Conservation (phyloP, 805 yeast genomes). For the Kodamaea nitidulidarum region DNA sequence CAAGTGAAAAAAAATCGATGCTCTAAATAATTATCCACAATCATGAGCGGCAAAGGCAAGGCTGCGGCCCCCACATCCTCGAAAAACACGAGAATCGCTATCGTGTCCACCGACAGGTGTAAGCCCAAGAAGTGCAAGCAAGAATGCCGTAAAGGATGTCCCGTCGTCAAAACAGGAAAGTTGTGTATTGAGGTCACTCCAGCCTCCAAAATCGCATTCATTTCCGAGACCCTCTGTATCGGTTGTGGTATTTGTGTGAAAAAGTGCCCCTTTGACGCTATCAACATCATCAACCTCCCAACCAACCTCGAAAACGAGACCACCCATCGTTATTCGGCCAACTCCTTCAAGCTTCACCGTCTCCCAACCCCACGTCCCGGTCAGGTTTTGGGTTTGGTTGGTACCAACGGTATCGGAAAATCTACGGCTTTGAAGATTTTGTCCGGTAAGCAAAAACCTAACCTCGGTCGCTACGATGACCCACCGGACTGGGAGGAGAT, state of each 20-base stretch:
- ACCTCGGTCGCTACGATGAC: constrained; percentile 86
- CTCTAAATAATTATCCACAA: constrained; percentile 2
- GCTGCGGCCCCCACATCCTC: constrained; percentile 12
- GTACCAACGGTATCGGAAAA: constrained; percentile 99
- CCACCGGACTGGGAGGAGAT: constrained; percentile 99
- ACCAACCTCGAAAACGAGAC: constrained; percentile 90
- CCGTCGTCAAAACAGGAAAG: constrained; percentile 96
- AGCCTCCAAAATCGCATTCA: constrained; percentile 85
- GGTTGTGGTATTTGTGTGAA: constrained; percentile 99
- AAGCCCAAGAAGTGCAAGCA: constrained; percentile 98
- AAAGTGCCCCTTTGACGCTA: constrained; percentile 97
- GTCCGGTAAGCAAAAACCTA: constrained; percentile 97
- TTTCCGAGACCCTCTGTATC: constrained; percentile 90
- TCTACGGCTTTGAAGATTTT: constrained; percentile 94
- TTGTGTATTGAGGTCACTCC: constrained; percentile 96
- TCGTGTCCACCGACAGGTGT: constrained; percentile 90
- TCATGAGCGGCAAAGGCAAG: constrained; percentile 14
- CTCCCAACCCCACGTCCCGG: constrained; percentile 99
- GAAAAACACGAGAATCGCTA: constrained; percentile 82
- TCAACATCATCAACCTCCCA: constrained; percentile 91
- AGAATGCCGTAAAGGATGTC: constrained; percentile 95
- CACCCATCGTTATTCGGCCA: constrained; percentile 96
- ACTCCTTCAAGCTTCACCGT: constrained; percentile 94
- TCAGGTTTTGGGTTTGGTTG: constrained; percentile 95
- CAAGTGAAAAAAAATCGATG: constrained; percentile 12